Evolutionary conservation across 331 rosid species (phyloP), one percentile per base, ranked within the genome.

Genomic region (Erythrophleum ivorense): DNA sequence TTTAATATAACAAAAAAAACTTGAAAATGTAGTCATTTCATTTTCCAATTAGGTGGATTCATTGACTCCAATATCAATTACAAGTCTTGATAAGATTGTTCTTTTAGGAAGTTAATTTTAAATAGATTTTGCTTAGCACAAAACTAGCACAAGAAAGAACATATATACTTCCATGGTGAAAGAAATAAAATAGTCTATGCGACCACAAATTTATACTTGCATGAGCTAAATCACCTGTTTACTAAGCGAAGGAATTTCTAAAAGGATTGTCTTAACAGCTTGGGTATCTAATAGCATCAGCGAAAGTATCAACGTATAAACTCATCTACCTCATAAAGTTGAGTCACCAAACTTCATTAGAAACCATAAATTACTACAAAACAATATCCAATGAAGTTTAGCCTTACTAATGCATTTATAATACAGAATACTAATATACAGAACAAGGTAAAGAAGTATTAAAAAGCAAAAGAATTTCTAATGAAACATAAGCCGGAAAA

Each of bases 211-310:
- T 68, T 46, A 40, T 67, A 76, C 80, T 40, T 40, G 24, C 76
- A 87, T 9, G 57, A 80, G 84, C 70, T 77, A 73, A 71, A 83
- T 85, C 74, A 95, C 99, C 94, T 93, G 97, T 81, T 93, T 94
- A 84, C 97, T 98, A 75, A 95, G 99, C 85, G 97, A 89, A 78
- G 99, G 98, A 88, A 95, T 91, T 65, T 95, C 99, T 60, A 95
- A 89, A 82, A 95, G 97, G 88, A 95, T 91, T 11, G 98, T 92
- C 92, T 95, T 95, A 50, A 95, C 99, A 73, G 98, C 99, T 92
- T 95, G 99, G 67, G 99, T 93, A 84, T 95, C 97, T 91, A 95
- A 78, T 76, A 95, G 82, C 99, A 95, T 95, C 97, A 93, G 95
- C 83, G 85, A 83, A 64, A 86, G 78, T 73, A 77, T 45, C 79